These are phyloP conservation scores for Avena eriantha DNA, from an alignment of 176 grass and related monocot genomes.

Conservation along the genomic window DNA sequence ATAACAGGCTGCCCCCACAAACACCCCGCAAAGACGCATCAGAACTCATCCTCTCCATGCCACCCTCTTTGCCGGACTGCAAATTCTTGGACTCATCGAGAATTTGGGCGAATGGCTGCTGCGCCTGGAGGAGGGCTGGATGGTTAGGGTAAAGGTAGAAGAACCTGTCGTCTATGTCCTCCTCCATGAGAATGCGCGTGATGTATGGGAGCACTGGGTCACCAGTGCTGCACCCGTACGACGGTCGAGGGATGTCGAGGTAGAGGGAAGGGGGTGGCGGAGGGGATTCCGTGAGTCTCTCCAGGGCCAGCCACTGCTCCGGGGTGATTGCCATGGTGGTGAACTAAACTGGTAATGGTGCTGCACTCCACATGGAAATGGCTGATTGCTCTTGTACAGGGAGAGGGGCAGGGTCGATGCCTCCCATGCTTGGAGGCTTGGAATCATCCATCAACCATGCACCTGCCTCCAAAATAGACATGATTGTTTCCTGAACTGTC, in stretches of 20 bases:
- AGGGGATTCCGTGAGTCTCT: background rate
- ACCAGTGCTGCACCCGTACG: background rate
- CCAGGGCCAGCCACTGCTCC: conserved; percentile 10
- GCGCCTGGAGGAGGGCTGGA: conserved; percentile 34
- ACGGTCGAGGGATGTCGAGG: background rate
- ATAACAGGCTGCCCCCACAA: background rate
- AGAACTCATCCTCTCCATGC: background rate
- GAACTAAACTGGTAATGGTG: background rate
- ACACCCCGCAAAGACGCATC: background rate
- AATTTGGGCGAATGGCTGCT: conserved; percentile 50
- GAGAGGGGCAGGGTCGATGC: background rate
- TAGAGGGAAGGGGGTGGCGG: conserved; percentile 13
- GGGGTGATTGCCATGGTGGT: conserved; percentile 10
- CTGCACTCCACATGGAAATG: conserved; percentile 22
- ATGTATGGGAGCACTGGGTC: conserved; percentile 40
- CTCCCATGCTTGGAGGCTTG: conserved; percentile 28
- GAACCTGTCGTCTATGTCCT: conserved; percentile 47
- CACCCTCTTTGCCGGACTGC: background rate
- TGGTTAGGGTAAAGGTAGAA: conserved; percentile 36
- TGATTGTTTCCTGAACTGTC: background rate
- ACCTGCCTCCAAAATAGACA: conserved; percentile 6
- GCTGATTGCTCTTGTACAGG: conserved; percentile 30
- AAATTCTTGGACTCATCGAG: conserved; percentile 11
- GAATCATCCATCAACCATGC: conserved; percentile 25
- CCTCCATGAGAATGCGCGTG: conserved; percentile 53